A percentile compares a stretch with the other conserved stretches of the same genome.
These are phyloP conservation scores for Candida manassasensis DNA, from an alignment of 805 yeast genomes.

Conservation along the genomic window DNA sequence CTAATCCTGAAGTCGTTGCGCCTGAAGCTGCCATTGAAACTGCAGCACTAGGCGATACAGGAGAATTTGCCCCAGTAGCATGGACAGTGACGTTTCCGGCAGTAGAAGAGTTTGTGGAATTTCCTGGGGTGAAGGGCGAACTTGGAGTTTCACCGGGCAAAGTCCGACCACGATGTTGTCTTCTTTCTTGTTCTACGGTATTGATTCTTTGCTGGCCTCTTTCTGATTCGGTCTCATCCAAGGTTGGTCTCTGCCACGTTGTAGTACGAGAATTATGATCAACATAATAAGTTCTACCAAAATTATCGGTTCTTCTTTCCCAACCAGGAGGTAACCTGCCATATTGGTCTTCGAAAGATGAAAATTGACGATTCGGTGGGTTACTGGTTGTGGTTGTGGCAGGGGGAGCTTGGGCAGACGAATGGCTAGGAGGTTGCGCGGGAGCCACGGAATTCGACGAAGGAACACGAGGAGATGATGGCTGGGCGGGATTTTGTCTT, in stretches of 20 bases:
- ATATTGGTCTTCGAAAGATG: slow-evolving; percentile 94
- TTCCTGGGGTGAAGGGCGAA: slow-evolving; percentile 21
- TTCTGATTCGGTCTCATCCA: slow-evolving; percentile 74
- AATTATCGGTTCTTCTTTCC: slow-evolving; percentile 97
- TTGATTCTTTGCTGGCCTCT: slow-evolving; percentile 58
- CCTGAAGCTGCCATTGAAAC: slow-evolving; percentile 71
- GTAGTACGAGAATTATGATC: slow-evolving; percentile 97
- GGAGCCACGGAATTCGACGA: slow-evolving; percentile 14
- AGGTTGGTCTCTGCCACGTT: slow-evolving; percentile 96
- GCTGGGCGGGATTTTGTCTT: slow-evolving; percentile 7
- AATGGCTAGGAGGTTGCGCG: slow-evolving; percentile 8
- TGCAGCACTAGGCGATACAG: slow-evolving; percentile 64
- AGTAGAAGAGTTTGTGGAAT: slow-evolving; percentile 22
- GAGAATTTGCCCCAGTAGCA: slow-evolving; percentile 40
- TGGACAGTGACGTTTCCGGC: slow-evolving; percentile 46
- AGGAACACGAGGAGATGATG: slow-evolving; percentile 14
- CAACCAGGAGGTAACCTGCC: slow-evolving; percentile 98
- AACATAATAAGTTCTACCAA: slow-evolving; percentile 95
- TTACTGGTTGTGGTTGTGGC: slow-evolving; percentile 11
- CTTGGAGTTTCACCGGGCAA: slow-evolving; percentile 60
- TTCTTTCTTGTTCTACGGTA: slow-evolving; percentile 80
- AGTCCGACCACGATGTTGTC: slow-evolving; percentile 86
- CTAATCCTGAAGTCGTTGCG: slow-evolving; percentile 91
- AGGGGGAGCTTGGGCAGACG: slow-evolving; percentile 12
- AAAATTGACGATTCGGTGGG: slow-evolving; percentile 55